Conservation (phyloP, 805 yeast genomes). For the Candida adriatica region DNA sequence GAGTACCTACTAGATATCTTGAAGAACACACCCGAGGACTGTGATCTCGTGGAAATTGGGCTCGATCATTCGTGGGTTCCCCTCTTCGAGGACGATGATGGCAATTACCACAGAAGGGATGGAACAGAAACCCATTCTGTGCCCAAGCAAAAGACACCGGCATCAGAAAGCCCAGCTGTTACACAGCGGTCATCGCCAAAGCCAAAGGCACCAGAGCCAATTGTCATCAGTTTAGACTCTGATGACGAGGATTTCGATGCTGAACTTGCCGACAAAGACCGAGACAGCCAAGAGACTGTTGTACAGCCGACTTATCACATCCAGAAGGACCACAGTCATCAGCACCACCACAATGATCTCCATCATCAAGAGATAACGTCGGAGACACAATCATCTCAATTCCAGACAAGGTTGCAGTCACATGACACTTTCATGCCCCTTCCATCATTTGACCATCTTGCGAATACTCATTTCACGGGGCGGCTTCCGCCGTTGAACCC, state of each 20-base stretch:
- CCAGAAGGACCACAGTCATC: too few species aligned
- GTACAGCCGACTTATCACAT: too few species aligned
- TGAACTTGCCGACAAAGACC: too few species aligned
- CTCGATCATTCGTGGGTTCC: constrained; percentile 71
- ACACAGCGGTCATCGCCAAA: not conserved
- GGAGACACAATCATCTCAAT: too few species aligned
- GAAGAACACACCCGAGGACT: constrained; percentile 41
- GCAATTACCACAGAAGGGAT: constrained; percentile 6
- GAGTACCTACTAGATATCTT: constrained; percentile 68
- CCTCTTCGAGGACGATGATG: constrained; percentile 22
- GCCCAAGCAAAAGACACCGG: not conserved
- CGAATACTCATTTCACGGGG: too few species aligned
- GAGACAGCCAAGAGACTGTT: too few species aligned
- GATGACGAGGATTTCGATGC: constrained; percentile 13
- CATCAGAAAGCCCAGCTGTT: not conserved
- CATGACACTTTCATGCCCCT: too few species aligned
- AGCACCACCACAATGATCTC: too few species aligned
- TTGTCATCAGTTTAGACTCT: constrained; percentile 15
- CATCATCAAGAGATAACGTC: too few species aligned
- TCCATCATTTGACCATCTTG: too few species aligned
- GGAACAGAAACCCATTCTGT: not conserved
- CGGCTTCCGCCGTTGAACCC: too few species aligned
- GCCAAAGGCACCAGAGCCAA: constrained; percentile 2
- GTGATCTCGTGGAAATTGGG: constrained; percentile 59
- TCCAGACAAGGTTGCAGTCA: too few species aligned